Evolutionary conservation across 208 protist species (phyloP).

Genomic region (Wallacemonas sp.): DNA sequence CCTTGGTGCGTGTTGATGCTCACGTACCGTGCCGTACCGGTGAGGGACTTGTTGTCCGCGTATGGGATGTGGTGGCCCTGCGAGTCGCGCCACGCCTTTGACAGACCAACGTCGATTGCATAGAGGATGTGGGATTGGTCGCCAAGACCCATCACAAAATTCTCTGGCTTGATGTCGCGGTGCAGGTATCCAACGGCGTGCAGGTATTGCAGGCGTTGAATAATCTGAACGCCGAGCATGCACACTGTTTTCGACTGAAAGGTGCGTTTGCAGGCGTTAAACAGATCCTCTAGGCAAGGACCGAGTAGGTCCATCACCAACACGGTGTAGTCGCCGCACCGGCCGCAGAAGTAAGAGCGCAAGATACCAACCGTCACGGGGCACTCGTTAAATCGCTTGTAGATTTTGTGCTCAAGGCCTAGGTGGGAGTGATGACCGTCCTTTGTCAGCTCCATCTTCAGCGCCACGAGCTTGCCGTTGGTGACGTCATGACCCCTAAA

Average conservation of each 20-base stretch:
- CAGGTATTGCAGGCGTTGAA: conserved; percentile 93
- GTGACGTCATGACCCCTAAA: conserved; percentile 82
- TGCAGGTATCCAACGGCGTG: conserved; percentile 87
- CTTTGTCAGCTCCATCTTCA: conserved; percentile 83
- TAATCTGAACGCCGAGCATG: conserved; percentile 95
- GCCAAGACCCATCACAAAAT: conserved; percentile 84
- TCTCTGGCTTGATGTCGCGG: conserved; percentile 91
- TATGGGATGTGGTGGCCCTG: conserved; percentile 76
- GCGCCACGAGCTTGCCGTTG: conserved; percentile 55
- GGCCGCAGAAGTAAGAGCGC: conserved; percentile 93
- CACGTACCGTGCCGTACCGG: conserved; percentile 80
- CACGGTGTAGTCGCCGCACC: conserved; percentile 97
- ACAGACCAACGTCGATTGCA: conserved; percentile 81
- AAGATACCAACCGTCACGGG: conserved; percentile 92
- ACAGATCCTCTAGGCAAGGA: conserved; percentile 98
- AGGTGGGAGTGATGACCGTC: conserved; percentile 63
- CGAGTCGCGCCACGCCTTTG: conserved; percentile 72
- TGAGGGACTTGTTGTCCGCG: conserved; percentile 59
- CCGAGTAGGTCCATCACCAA: conserved; percentile 99
- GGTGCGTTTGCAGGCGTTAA: conserved; percentile 87
- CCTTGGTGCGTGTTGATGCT: conserved; percentile 98
- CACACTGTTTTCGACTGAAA: conserved; percentile 95
- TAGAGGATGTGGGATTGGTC: conserved; percentile 62
- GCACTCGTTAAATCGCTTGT: conserved; percentile 66
- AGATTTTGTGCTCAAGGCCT: conserved; percentile 73